Conservation (phyloP, 305 asterid species). For the Andrographis paniculata region DNA sequence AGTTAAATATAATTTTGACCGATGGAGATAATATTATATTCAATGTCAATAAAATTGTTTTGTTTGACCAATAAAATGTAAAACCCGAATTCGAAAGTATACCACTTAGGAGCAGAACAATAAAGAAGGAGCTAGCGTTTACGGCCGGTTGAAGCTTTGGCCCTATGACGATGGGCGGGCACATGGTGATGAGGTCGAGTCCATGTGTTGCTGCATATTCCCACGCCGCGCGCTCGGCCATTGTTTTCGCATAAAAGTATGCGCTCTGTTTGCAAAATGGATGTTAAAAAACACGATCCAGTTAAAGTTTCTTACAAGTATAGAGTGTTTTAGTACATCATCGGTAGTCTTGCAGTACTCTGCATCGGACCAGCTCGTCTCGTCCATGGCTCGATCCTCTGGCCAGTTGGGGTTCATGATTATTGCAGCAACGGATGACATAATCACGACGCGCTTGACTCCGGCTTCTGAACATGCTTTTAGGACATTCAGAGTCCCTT, state of each 20-base stretch:
- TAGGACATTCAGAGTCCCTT: conserved; percentile 67
- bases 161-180: conserved; percentile 50
- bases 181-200: conserved; percentile 43
- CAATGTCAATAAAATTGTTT: too few relatives aligned
- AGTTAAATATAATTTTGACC: too few relatives aligned
- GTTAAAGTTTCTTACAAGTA: neutral
- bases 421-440: conserved; percentile 55
- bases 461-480: conserved; percentile 60
- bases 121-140: conserved; percentile 50
- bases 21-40: too few relatives aligned
- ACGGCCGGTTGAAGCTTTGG: conserved; percentile 53
- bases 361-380: conserved; percentile 70
- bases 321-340: conserved; percentile 15
- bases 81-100: too few relatives aligned
- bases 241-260: conserved; percentile 62
- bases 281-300: too few relatives aligned
- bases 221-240: conserved; percentile 58
- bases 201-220: conserved; percentile 49
- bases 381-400: conserved; percentile 39
- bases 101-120: conserved; percentile 59
- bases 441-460: conserved; percentile 52
- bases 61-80: too few relatives aligned
- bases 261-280: conserved; percentile 41
- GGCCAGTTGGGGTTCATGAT: conserved; percentile 53
- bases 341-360: conserved; percentile 60